Percentiles rank a stretch among this genome's conserved stretches.
Conservation (phyloP, 352 stramenopile genomes). For the Pythium folliculosum region DNA sequence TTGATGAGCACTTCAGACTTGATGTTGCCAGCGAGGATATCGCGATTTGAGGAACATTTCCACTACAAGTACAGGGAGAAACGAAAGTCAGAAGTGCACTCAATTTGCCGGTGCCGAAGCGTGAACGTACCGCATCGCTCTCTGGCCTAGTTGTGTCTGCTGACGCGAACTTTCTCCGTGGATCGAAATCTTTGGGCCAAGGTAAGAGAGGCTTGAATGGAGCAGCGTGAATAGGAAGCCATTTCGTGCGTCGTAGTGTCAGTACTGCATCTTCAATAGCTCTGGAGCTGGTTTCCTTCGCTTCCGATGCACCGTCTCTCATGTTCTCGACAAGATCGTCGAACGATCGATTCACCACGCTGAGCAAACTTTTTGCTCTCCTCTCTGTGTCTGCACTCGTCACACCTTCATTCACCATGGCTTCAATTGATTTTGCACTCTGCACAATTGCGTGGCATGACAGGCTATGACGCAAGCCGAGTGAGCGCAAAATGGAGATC, state of each 20-base stretch:
- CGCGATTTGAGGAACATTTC: constrained; percentile 54
- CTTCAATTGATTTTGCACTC: constrained; percentile 63
- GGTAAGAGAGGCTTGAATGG: constrained; percentile 42
- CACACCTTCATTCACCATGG: constrained; percentile 29
- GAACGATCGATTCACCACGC: constrained; percentile 78
- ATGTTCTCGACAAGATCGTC: constrained; percentile 49
- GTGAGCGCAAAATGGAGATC: constrained; percentile 51
- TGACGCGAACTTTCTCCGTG: constrained; percentile 35
- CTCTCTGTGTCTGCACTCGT: constrained; percentile 31
- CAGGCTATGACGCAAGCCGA: constrained; percentile 59
- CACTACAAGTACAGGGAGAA: constrained; percentile 38
- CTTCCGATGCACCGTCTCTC: constrained; percentile 10
- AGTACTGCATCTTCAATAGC: constrained; percentile 12
- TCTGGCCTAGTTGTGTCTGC: constrained; percentile 44
- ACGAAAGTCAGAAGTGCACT: constrained; percentile 16
- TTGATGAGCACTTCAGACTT: constrained; percentile 48
- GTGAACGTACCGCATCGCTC: constrained; percentile 55
- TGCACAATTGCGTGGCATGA: constrained; percentile 76
- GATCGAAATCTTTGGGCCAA: constrained; percentile 37
- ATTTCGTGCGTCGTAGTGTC: constrained; percentile 14
- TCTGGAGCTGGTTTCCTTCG: background rate
- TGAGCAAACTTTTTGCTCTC: constrained; percentile 60
- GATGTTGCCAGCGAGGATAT: constrained; percentile 62
- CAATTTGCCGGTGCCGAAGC: constrained; percentile 1
- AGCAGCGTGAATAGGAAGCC: constrained; percentile 21